Evolutionary conservation across 768 basidiomycete species (phyloP), one percentile per base, ranked within the genome.

Genomic region (Tricholomella constricta): DNA sequence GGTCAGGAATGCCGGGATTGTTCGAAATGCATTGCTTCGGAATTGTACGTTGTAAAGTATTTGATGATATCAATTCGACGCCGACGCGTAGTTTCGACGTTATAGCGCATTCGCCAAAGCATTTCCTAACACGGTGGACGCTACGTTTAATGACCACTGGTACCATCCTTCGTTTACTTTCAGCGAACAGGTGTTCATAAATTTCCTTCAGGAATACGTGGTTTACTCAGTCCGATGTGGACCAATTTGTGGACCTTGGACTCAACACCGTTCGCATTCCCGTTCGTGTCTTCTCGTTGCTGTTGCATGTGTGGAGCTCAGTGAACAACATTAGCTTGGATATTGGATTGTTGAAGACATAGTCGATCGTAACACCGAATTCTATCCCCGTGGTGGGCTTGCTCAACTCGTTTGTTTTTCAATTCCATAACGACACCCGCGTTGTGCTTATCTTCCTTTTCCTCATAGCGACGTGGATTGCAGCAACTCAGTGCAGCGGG

Each of bases 241-340:
- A 81, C 43, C 60, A 75, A n/a, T 70, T 92, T 9, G 68, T 66
- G 12, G 67, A 58, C 3, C 71, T 74, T 2, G 85, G 85, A 3
- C 83, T 91, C 57, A 91, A 92, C 60, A 87, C 87, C 15, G 86
- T 88, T 55, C 83, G 90, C 27, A 74, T 91, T 59, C 90, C 90
- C 0, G 88, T 89, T 59, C 53, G 84, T 62, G 2, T 11, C 32
- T 31, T 46, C 43, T 23, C 17, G 5, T 38, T 4, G 49, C 6
- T 7, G 51, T 15, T 22, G 2, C 35, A 14, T n/a, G 7, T 19
- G 15, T 26, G 2, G 34, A 11, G 23, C 7, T 23, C 19, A 25
- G n/a, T 41, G 4, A 35, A 7, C 1, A 6, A 15, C 14, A 15
- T 3, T 35, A 90, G 88, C 80, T 91, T 35, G 89, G 90, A 0